Percentiles rank a stretch among this genome's conserved stretches.
phyloP scores from a whole-genome alignment of 345 rosid genomes.

The Rhizophora mangle region DNA sequence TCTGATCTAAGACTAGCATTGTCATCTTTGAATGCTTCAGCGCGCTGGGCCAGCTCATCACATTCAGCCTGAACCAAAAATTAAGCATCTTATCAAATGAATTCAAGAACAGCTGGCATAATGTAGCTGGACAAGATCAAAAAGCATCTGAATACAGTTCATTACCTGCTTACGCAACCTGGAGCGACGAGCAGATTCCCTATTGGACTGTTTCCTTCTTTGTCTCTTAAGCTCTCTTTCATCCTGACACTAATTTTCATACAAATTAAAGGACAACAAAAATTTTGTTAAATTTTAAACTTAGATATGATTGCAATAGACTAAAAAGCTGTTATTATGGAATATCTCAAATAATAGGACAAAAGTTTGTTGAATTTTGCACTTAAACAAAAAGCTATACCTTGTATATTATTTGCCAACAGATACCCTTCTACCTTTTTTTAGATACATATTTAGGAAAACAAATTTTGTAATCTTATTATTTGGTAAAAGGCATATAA shows the following conservation, averaged over 20 bases:
- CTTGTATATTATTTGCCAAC: too few species aligned
- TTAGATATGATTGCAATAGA: too few species aligned
- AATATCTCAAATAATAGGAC: too few species aligned
- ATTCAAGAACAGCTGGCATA: slow-evolving; percentile 9
- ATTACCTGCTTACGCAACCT: slow-evolving; percentile 96
- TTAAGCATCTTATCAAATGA: slow-evolving; percentile 15
- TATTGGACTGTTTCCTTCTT: slow-evolving; percentile 94
- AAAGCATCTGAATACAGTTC: slow-evolving; percentile 7
- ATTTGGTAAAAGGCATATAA: too few species aligned
- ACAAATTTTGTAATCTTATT: too few species aligned
- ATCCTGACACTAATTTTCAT: slow-evolving; percentile 45
- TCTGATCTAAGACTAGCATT: slow-evolving; percentile 78
- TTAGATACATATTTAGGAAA: too few species aligned
- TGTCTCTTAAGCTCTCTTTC: slow-evolving; percentile 94
- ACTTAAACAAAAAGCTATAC: too few species aligned
- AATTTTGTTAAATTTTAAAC: background rate
- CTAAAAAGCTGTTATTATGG: too few species aligned
- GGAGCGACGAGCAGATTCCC: slow-evolving; percentile 97
- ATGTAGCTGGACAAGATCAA: background rate
- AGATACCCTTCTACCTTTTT: too few species aligned
- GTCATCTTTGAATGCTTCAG: slow-evolving; percentile 78
- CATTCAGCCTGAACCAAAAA: slow-evolving; percentile 80
- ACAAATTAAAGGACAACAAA: background rate
- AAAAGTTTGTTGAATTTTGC: too few species aligned
- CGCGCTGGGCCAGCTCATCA: slow-evolving; percentile 85